Base-by-base conservation (phyloP, 148 eudicot genomes). In the Oxyria digyna region DNA sequence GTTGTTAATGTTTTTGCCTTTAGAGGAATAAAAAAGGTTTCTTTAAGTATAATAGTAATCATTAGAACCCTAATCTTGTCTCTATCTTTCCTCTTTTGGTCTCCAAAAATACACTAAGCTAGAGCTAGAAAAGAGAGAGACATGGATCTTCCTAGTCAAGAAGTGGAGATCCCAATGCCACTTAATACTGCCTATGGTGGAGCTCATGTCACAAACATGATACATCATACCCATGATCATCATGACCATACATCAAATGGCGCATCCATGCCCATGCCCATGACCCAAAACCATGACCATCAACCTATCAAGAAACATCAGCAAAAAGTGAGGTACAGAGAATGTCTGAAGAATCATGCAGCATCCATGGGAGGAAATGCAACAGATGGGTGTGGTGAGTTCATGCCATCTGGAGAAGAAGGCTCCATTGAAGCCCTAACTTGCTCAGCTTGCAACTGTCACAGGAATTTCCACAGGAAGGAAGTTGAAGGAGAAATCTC, bases 301-400 rank as follows among this genome's bases (percentile, higher is more conserved):
- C 68, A 52, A 4, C 42, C 18, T 7, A 38, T 13, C 69, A 66
- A 41, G 42, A 66, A 37, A 35, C 38, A 35, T 35, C 38, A 35
- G 13, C 42, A 37, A 18, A 18, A 69, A 67, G 67, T 81, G 0
- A 74, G 74, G 67, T 86, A 84, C 77, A 76, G 75, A 52, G 90
- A 86, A 11, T 86, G 90, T 73, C 71, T 84, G 67, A 86, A 86
- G 71, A 86, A 86, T 74, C 90, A 86, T 72, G 90, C 90, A 48
- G 90, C 90, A 2, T 8, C 87, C 42, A 86, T 86, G 82, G 90
- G 90, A 3, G 87, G 85, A 6, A 80, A 73, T 62, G 85, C 90
- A 18, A 86, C 84, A 2, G 90, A 86, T 67, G 90, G 89, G 2
- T 86, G 90, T 62, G 90, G 90, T 4, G 90, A 86, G 74, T 86